Evolutionary conservation across 139 green algal genomes (phyloP), one percentile per base, ranked within the genome.

Genomic region (Volvox africanus): DNA sequence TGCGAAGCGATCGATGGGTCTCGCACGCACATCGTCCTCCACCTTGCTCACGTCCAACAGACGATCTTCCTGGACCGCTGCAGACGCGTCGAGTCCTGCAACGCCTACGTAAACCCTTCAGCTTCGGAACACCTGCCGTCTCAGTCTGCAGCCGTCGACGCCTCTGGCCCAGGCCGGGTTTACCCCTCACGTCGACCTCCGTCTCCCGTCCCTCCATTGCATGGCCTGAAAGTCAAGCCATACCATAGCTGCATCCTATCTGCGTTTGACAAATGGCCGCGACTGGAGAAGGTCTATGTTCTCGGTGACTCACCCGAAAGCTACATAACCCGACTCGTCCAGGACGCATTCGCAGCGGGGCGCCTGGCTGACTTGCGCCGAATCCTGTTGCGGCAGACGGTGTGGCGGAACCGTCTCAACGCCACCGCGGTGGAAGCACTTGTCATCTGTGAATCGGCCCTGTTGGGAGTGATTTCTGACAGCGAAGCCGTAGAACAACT

Each of bases 231-330:
- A 24, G 5, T 55, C 44, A 9, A 84, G 83, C 83, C 67, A 1
- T 6, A 67, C 68, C 83, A 35, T 68, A 81, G 67, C 67, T 17
- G 35, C 67, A n/a, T 89, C 36, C 83, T 89, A 11, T 69, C 67
- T 0, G 83, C 67, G 14, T 89, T 89, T 80, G 83, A 89, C 36
- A 61, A 68, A 13, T 89, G 83, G 83, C 83, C 83, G 14, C 67
- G 36, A 26, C 67, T 80, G 14, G 35, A 37, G 2, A 71, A 37
- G 14, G 83, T 89, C 0, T 80, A 81, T 28, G 35, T 80, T 20
- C 36, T 89, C 14, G 83, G 83, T 12, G 83, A 89, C 36, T 44
- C 80, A 65, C 83, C 83, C 0, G 83, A 89, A n/a, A 44, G 67
- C 83, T 44, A 32, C 24, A 68, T 89, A 0, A 28, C 83, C 13